Percentiles rank a stretch among this genome's conserved stretches.
Evolutionary conservation across 176 grass and related monocot species (phyloP).

Genomic region (Aegilops umbellulata): DNA sequence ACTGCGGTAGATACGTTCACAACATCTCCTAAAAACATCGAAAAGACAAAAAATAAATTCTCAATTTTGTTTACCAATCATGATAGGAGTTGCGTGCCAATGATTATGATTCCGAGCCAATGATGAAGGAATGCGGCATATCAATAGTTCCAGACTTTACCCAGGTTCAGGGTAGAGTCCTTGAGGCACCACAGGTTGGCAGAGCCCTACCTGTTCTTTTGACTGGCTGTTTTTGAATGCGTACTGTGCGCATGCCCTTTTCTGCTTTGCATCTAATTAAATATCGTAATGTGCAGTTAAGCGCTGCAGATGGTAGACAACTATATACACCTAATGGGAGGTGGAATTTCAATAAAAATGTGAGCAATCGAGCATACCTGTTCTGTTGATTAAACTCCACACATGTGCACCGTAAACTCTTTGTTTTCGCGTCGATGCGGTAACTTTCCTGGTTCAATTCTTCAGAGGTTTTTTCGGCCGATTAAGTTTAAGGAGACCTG

Average conservation of each 20-base stretch:
- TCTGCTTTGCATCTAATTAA: background rate
- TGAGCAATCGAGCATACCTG: background rate
- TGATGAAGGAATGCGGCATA: slow-evolving; percentile 50
- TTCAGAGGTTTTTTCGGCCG: slow-evolving; percentile 41
- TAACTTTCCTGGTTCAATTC: background rate
- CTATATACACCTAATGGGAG: background rate
- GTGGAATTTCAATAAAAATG: slow-evolving; percentile 2
- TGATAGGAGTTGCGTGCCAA: slow-evolving; percentile 27
- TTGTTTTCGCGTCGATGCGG: background rate
- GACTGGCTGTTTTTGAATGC: background rate
- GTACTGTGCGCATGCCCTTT: background rate
- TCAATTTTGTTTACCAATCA: background rate
- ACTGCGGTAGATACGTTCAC: background rate
- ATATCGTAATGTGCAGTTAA: slow-evolving; percentile 43
- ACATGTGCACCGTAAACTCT: background rate
- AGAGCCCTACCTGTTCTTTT: background rate
- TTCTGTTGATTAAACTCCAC: background rate
- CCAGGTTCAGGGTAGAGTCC: slow-evolving; percentile 47
- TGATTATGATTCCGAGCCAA: slow-evolving; percentile 50
- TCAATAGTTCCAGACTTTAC: slow-evolving; percentile 43
- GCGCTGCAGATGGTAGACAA: slow-evolving; percentile 38
- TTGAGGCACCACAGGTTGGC: slow-evolving; percentile 50
- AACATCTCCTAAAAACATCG: background rate
- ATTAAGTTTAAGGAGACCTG: background rate
- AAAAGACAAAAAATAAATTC: background rate